Conservation (phyloP, 768 basidiomycete species). For the Lactarius trivialis region DNA sequence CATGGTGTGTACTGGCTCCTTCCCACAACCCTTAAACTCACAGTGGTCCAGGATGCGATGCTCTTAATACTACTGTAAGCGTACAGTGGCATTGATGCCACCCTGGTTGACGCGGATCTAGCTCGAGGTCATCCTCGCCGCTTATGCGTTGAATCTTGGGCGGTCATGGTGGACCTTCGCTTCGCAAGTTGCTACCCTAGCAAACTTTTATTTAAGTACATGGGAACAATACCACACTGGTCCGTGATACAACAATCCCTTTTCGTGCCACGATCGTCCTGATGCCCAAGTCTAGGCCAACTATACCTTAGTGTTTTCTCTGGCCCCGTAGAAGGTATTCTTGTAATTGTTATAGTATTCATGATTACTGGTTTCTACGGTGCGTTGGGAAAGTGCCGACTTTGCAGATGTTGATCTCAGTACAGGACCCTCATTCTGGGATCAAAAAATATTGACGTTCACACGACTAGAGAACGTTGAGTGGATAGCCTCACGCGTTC, state of each 20-base stretch:
- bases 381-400: constrained; percentile 27
- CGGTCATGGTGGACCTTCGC: constrained; percentile 97
- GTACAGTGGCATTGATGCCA: background rate
- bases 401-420: background rate
- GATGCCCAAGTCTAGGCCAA: constrained; percentile 44
- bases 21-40: background rate
- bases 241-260: constrained; percentile 22
- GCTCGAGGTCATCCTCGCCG: constrained; percentile 81
- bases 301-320: constrained; percentile 90
- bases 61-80: constrained; percentile 85
- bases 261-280: background rate
- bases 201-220: constrained; percentile 68
- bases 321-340: constrained; percentile 93
- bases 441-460: constrained; percentile 56
- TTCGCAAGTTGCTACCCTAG: constrained; percentile 63
- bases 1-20: constrained; percentile 53
- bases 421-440: constrained; percentile 77
- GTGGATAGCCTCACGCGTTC: constrained; percentile 41
- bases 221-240: constrained; percentile 90
- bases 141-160: constrained; percentile 83
- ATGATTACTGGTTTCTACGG: constrained; percentile 72
- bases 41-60: constrained; percentile 64
- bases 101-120: constrained; percentile 28
- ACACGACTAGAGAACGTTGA: constrained; percentile 48
- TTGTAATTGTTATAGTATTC: constrained; percentile 76